These are phyloP conservation scores for Tetraselmis striata DNA, from an alignment of 139 green algal genomes.

Conservation along the genomic window DNA sequence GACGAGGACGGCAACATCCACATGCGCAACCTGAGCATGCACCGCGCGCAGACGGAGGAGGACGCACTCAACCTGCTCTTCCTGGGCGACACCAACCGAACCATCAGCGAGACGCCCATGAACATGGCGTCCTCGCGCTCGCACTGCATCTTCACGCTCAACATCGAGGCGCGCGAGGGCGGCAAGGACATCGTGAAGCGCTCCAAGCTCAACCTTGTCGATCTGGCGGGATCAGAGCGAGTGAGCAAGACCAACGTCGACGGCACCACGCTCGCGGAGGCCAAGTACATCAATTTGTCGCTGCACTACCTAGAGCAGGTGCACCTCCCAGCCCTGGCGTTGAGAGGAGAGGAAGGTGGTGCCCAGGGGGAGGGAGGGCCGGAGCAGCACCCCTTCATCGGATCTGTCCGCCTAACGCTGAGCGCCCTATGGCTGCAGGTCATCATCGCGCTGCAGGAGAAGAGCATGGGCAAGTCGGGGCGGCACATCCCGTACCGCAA, in stretches of 20 bases:
- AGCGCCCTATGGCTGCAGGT: too few relatives aligned
- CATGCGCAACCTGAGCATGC: slow-evolving; percentile 61
- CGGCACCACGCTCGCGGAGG: slow-evolving; percentile 62
- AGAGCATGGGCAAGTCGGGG: slow-evolving; percentile 42
- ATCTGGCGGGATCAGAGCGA: slow-evolving; percentile 62
- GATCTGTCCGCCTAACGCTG: too few relatives aligned
- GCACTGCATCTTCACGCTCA: slow-evolving; percentile 82
- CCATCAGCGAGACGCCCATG: slow-evolving; percentile 82
- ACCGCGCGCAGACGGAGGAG: slow-evolving; percentile 70
- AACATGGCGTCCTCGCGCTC: slow-evolving; percentile 74
- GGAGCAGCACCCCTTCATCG: too few relatives aligned
- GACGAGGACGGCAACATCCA: slow-evolving; percentile 62
- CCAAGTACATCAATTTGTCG: slow-evolving; percentile 83
- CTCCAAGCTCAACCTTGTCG: slow-evolving; percentile 69
- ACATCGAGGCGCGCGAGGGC: slow-evolving; percentile 59
- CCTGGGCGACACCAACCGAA: slow-evolving; percentile 81
- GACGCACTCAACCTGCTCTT: slow-evolving; percentile 88
- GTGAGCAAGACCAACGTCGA: slow-evolving; percentile 60
- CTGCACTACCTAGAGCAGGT: slow-evolving; percentile 78
- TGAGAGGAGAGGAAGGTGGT: too few relatives aligned
- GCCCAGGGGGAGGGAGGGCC: too few relatives aligned
- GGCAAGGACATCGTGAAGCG: slow-evolving; percentile 56
- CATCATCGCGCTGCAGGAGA: slow-evolving; percentile 70
- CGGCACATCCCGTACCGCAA: slow-evolving; percentile 85
- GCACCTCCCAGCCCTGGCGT: too few relatives aligned